Percentiles rank a stretch among this genome's conserved stretches.
phyloP scores from a whole-genome alignment of 2,329 filamentous ascomycete species.

The Bertia moriformis region DNA sequence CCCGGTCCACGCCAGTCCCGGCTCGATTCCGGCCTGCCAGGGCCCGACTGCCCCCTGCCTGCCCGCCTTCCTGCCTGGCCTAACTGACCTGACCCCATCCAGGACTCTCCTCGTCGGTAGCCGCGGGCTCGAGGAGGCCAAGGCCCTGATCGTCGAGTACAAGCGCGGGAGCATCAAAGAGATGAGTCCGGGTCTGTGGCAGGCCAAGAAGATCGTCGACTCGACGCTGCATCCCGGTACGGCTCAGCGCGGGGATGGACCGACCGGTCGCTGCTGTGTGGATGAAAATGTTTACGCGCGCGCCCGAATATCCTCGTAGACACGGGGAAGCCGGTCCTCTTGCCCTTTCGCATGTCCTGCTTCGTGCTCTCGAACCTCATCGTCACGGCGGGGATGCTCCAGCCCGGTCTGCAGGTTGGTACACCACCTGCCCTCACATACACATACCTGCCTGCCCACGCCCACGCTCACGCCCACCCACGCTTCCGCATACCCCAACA shows the following conservation, averaged over 20 bases:
- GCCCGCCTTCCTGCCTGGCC: background rate
- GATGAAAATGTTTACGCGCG: constrained; percentile 1
- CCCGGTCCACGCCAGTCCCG: constrained; percentile 1
- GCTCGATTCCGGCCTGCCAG: background rate
- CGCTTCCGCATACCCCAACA: background rate
- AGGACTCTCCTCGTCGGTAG: constrained; percentile 77
- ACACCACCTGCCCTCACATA: constrained; percentile 2
- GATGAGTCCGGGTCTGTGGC: constrained; percentile 87
- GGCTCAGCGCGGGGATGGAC: constrained; percentile 12
- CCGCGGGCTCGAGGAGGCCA: constrained; percentile 71
- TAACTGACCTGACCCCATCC: constrained; percentile 4
- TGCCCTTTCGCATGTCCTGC: constrained; percentile 94
- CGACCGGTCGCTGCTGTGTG: background rate
- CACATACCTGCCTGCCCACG: constrained; percentile 3
- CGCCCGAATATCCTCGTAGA: too few relatives aligned
- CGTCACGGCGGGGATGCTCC: constrained; percentile 93
- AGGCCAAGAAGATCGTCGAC: constrained; percentile 92
- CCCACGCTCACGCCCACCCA: constrained; percentile 1
- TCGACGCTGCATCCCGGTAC: constrained; percentile 88
- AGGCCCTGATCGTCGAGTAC: constrained; percentile 67
- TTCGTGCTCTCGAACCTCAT: constrained; percentile 88
- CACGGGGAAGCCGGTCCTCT: constrained; percentile 77
- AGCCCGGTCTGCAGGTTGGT: constrained; percentile 62
- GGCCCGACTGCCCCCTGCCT: too few relatives aligned
- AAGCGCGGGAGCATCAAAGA: constrained; percentile 65